A percentile compares a stretch with the other conserved stretches of the same genome.
These are phyloP conservation scores for Neurospora sp. DNA, from an alignment of 495 filamentous ascomycete genomes.

Conservation along the genomic window DNA sequence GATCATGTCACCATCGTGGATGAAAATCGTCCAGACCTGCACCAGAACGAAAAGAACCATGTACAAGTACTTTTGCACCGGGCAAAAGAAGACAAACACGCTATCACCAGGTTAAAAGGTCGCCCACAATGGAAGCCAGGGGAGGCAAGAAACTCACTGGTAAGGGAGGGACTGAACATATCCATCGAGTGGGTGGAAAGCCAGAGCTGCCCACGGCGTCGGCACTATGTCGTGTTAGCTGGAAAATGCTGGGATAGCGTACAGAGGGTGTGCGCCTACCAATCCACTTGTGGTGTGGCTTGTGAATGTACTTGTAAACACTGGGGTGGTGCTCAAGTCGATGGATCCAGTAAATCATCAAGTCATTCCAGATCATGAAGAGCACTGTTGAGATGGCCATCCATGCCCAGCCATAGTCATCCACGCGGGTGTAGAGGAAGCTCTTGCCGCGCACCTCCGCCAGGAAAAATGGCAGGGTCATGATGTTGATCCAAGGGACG, in stretches of 20 bases:
- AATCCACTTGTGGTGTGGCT: slow-evolving; percentile 18
- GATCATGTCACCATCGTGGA: slow-evolving; percentile 19
- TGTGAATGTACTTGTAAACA: slow-evolving; percentile 17
- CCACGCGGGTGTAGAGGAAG: slow-evolving; percentile 8
- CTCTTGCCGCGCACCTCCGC: slow-evolving; percentile 16
- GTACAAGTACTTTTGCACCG: slow-evolving; percentile 16
- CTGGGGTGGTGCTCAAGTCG: slow-evolving; percentile 16
- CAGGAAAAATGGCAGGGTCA: slow-evolving; percentile 14
- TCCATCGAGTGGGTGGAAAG: slow-evolving; percentile 15
- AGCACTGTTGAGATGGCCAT: slow-evolving; percentile 9
- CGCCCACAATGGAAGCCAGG: background rate
- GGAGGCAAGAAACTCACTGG: slow-evolving; percentile 4
- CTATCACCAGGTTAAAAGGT: background rate
- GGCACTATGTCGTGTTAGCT: slow-evolving; percentile 7
- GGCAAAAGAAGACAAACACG: slow-evolving; percentile 16
- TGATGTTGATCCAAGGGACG: slow-evolving; percentile 14
- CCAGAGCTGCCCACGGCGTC: slow-evolving; percentile 14
- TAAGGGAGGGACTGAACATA: slow-evolving; percentile 16
- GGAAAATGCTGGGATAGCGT: background rate
- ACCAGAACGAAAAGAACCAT: slow-evolving; percentile 12
- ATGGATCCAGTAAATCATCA: slow-evolving; percentile 16
- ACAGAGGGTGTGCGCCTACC: slow-evolving; percentile 1
- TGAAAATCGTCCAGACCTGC: slow-evolving; percentile 17
- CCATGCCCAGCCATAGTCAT: slow-evolving; percentile 12
- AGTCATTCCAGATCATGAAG: slow-evolving; percentile 17